Evolutionary conservation across 352 stramenopile genomes (phyloP).

Genomic region (Phytopythium kandeliae): DNA sequence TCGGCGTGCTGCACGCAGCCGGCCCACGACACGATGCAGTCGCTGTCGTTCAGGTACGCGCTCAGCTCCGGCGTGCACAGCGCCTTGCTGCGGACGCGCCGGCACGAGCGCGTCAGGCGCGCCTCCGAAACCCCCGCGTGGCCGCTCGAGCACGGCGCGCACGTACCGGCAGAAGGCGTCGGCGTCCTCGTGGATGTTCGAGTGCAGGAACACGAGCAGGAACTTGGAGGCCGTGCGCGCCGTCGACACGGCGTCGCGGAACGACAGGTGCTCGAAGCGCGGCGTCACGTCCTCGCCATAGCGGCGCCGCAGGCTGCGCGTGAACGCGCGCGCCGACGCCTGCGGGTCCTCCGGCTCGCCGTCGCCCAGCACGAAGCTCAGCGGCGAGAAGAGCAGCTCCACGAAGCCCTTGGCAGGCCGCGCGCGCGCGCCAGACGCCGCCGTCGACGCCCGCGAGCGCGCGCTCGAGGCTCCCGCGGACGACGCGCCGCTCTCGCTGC

Average conservation of each 20-base stretch:
- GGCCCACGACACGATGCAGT: constrained; percentile 79
- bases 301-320: constrained; percentile 39
- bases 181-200: constrained; percentile 77
- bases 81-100: constrained; percentile 22
- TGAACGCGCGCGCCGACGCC: constrained; percentile 43
- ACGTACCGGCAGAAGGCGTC: constrained; percentile 61
- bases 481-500: constrained; percentile 1
- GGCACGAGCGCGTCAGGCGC: not conserved
- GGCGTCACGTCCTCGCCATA: constrained; percentile 54
- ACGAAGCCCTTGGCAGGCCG: constrained; percentile 52
- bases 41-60: constrained; percentile 71
- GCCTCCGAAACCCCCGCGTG: not conserved
- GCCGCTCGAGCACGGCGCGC: no score
- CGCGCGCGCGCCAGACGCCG: constrained; percentile 4
- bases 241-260: constrained; percentile 74
- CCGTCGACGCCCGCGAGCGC: constrained; percentile 6
- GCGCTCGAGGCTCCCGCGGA: not conserved
- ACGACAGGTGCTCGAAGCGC: constrained; percentile 76
- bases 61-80: constrained; percentile 71
- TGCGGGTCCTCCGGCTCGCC: constrained; percentile 65
- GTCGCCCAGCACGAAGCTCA: constrained; percentile 72
- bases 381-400: constrained; percentile 66
- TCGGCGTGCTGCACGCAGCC: constrained; percentile 77
- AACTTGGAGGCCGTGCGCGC: constrained; percentile 81
- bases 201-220: constrained; percentile 80